Evolutionary conservation across 2,329 filamentous ascomycete species (phyloP).

Genomic region (Alternaria sp.): DNA sequence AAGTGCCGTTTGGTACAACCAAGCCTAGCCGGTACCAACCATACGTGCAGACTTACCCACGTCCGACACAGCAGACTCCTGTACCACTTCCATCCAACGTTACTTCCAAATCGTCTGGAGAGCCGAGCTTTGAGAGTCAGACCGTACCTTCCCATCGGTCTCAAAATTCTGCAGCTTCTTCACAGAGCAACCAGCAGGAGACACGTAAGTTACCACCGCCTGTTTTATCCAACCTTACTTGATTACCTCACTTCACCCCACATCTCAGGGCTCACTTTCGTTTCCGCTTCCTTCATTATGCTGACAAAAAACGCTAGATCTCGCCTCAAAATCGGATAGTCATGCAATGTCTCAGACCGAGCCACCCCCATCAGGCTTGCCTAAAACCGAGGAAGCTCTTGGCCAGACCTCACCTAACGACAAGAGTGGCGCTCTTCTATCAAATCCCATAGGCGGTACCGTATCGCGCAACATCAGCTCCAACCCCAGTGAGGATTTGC

Average conservation of each 20-base stretch:
- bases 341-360: background rate
- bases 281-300: background rate
- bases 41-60: background rate
- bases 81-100: background rate
- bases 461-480: background rate
- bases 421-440: background rate
- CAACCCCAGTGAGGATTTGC: background rate
- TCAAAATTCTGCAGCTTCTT: background rate
- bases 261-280: background rate
- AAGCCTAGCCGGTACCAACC: background rate
- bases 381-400: background rate
- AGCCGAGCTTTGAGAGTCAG: background rate
- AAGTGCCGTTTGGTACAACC: constrained; percentile 7
- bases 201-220: background rate
- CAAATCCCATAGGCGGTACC: background rate
- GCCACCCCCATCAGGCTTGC: background rate
- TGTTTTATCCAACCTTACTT: background rate
- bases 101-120: background rate
- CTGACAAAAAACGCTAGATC: background rate
- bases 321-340: background rate
- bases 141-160: background rate
- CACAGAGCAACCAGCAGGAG: background rate
- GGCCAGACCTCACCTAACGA: background rate
- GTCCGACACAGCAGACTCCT: constrained; percentile 1
- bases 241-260: background rate